phyloP scores from a whole-genome alignment of 2,329 filamentous ascomycete genomes.

The Paracoccidioides lutzii region DNA sequence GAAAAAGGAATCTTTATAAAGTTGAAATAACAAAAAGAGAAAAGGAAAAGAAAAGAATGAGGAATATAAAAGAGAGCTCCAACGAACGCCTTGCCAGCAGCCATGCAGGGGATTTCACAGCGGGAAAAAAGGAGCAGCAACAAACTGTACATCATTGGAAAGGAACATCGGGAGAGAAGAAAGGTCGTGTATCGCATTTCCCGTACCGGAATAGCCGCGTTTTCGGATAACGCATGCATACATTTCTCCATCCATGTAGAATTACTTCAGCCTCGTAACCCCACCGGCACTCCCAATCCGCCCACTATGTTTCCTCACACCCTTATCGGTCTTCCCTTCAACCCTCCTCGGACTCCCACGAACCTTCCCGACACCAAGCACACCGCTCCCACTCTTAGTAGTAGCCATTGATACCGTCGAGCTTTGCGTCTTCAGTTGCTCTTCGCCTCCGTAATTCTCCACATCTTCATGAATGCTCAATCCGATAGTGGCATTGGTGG shows the following conservation, averaged over 20 bases:
- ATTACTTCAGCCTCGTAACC: not conserved
- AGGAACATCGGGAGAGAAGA: too few species aligned
- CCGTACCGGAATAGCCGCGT: not conserved
- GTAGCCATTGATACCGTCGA: slow-evolving; percentile 16
- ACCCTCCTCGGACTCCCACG: slow-evolving; percentile 41
- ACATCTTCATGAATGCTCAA: slow-evolving; percentile 53
- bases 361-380: slow-evolving; percentile 49
- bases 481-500: slow-evolving; percentile 57
- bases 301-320: slow-evolving; percentile 35
- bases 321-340: slow-evolving; percentile 27
- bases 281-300: slow-evolving; percentile 33
- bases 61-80: too few species aligned
- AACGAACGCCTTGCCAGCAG: too few species aligned
- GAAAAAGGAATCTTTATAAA: not conserved
- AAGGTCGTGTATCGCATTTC: not conserved
- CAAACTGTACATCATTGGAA: too few species aligned
- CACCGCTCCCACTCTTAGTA: slow-evolving; percentile 39
- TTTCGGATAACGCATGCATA: not conserved
- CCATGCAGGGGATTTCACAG: too few species aligned
- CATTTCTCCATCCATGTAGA: not conserved
- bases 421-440: slow-evolving; percentile 32
- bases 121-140: too few species aligned
- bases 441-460: slow-evolving; percentile 47
- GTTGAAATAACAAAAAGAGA: not conserved
- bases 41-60: not conserved